Evolutionary conservation across 352 stramenopile species (phyloP).

Genomic region (Pythium graminicola): DNA sequence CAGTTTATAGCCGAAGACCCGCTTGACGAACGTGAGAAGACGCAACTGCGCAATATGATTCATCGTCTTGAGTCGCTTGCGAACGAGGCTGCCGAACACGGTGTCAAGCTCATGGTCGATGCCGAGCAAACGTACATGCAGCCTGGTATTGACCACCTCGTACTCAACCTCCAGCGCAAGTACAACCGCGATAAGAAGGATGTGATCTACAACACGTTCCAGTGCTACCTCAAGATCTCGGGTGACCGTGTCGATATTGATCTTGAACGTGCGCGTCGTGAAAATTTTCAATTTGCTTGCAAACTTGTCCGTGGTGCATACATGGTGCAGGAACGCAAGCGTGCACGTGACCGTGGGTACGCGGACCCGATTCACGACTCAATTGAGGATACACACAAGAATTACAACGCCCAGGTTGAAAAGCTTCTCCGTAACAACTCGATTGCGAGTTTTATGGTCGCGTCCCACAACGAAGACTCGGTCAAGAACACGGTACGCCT

Average conservation of each 20-base stretch:
- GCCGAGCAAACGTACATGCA: constrained; percentile 98
- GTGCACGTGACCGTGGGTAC: constrained; percentile 72
- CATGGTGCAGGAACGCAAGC: constrained; percentile 95
- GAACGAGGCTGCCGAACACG: constrained; percentile 50
- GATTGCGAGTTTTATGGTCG: constrained; percentile 94
- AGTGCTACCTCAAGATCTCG: constrained; percentile 97
- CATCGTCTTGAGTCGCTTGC: constrained; percentile 70
- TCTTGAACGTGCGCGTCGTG: constrained; percentile 86
- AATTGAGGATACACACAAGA: constrained; percentile 91
- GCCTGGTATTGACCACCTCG: constrained; percentile 95
- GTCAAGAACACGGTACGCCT: constrained; percentile 90
- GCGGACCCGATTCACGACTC: constrained; percentile 90
- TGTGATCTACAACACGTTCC: constrained; percentile 97
- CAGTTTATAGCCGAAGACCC: constrained; percentile 82
- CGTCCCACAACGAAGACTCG: constrained; percentile 95
- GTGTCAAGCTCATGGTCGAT: constrained; percentile 96
- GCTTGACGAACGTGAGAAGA: constrained; percentile 82
- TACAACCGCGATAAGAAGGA: constrained; percentile 86
- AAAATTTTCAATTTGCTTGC: constrained; percentile 92
- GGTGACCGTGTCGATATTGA: constrained; percentile 86
- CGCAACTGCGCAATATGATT: constrained; percentile 89
- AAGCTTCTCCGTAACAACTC: constrained; percentile 84
- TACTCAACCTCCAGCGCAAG: constrained; percentile 76
- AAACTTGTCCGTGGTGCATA: constrained; percentile 98
- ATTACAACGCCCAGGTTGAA: constrained; percentile 91